Percentiles rank a stretch among this genome's conserved stretches.
These are phyloP conservation scores for Aspergillus aculeatus DNA, from an alignment of 2,329 filamentous ascomycete genomes.

Conservation along the genomic window DNA sequence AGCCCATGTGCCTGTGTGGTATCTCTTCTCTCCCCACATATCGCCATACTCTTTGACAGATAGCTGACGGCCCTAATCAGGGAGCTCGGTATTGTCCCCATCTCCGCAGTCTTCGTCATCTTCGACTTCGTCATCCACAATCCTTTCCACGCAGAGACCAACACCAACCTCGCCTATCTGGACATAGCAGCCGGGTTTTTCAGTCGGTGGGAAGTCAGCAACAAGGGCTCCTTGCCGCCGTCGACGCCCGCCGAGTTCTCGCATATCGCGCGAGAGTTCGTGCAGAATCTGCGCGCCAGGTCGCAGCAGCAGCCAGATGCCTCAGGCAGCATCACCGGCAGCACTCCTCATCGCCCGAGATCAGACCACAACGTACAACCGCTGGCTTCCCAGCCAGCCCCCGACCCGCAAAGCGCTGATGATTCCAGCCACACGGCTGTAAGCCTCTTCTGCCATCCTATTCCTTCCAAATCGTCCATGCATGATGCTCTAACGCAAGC, in stretches of 20 bases:
- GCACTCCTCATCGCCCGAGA: neutral
- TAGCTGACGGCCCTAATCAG: slow-evolving; percentile 8
- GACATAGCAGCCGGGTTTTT: slow-evolving; percentile 47
- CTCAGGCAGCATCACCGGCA: neutral
- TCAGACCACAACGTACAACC: neutral
- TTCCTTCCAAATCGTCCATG: no score
- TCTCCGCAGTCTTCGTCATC: slow-evolving; percentile 42
- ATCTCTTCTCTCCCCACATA: neutral
- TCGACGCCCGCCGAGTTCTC: slow-evolving; percentile 43
- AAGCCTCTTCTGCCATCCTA: no score
- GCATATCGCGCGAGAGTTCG: slow-evolving; percentile 45
- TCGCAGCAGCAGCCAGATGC: neutral
- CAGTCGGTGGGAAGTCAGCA: slow-evolving; percentile 41
- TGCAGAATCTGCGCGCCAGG: slow-evolving; percentile 15
- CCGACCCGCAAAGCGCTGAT: no score
- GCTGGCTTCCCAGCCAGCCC: neutral
- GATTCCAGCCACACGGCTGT: no score
- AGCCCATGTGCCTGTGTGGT: slow-evolving; percentile 37
- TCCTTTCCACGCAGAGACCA: slow-evolving; percentile 35
- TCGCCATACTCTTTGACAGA: no score
- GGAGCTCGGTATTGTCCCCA: slow-evolving; percentile 37
- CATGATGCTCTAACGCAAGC: no score
- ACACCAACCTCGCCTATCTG: slow-evolving; percentile 40
- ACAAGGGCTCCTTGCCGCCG: slow-evolving; percentile 36
- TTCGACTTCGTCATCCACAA: slow-evolving; percentile 46